Evolutionary conservation across 108 stramenopile species (phyloP).

Genomic region (Hondaea fermentalgiana): DNA sequence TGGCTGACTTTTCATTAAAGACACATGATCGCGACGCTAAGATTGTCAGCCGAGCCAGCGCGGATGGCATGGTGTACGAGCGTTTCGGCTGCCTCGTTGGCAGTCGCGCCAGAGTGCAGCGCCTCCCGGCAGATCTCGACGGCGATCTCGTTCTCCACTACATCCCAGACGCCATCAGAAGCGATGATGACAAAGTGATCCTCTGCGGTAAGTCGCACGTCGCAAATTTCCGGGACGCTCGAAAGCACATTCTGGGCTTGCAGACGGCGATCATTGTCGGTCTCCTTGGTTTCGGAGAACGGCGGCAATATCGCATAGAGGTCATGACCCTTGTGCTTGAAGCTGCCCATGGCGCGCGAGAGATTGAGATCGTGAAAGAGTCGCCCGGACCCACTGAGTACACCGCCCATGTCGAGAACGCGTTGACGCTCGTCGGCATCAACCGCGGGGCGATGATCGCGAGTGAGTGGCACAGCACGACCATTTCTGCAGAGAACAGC

Average conservation of each 20-base stretch:
- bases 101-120: background rate
- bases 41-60: background rate
- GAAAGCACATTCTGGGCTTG: background rate
- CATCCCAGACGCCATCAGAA: conserved; percentile 13
- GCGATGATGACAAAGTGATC: background rate
- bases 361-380: background rate
- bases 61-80: background rate
- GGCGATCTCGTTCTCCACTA: background rate
- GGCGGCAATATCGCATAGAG: background rate
- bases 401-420: background rate
- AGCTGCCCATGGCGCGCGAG: conserved; percentile 2
- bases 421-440: background rate
- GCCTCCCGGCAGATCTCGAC: background rate
- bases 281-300: background rate
- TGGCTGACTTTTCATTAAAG: background rate
- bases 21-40: background rate
- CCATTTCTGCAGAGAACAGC: background rate
- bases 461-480: background rate
- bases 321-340: background rate
- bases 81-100: background rate
- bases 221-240: background rate
- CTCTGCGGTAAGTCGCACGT: background rate
- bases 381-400: background rate
- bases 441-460: background rate
- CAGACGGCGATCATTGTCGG: background rate